Evolutionary conservation across 2,329 filamentous ascomycete species (phyloP).

Genomic region (Lecanicillium sp.): DNA sequence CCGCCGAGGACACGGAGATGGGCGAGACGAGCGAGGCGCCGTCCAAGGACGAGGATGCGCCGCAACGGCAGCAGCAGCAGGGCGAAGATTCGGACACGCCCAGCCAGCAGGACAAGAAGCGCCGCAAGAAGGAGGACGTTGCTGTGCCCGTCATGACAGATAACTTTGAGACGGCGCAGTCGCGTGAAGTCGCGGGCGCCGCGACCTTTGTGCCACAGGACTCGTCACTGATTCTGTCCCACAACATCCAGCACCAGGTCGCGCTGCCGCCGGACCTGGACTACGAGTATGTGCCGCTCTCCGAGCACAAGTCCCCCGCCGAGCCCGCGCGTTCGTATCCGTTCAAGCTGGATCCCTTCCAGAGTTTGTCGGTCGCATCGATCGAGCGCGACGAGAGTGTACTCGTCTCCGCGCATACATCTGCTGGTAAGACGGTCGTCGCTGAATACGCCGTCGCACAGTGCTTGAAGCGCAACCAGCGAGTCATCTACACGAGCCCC

Average conservation of each 20-base stretch:
- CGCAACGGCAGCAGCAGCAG: conserved; percentile 19
- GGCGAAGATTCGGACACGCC: conserved; percentile 37
- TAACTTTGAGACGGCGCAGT: conserved; percentile 90
- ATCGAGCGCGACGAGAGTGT: conserved; percentile 97
- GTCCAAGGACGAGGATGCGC: conserved; percentile 30
- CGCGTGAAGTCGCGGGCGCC: conserved; percentile 78
- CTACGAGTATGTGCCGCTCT: conserved; percentile 92
- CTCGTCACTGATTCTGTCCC: conserved; percentile 73
- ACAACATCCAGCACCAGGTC: conserved; percentile 98
- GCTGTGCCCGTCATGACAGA: conserved; percentile 78
- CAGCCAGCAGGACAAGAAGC: conserved; percentile 54
- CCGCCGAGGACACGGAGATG: conserved; percentile 33
- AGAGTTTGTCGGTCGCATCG: conserved; percentile 87
- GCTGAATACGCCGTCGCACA: conserved; percentile 98
- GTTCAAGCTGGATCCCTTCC: conserved; percentile 95
- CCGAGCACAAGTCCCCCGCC: conserved; percentile 83
- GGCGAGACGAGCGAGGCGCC: conserved; percentile 36
- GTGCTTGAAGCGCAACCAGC: conserved; percentile 92
- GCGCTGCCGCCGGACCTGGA: conserved; percentile 88
- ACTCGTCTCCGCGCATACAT: conserved; percentile 92
- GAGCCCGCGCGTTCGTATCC: conserved; percentile 78
- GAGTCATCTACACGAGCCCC: conserved; percentile 97
- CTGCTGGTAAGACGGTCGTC: conserved; percentile 95
- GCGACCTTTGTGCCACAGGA: conserved; percentile 62
- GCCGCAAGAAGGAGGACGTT: conserved; percentile 57